Evolutionary conservation across 768 basidiomycete species (phyloP).

Genomic region (Podaxis mareebaensis): DNA sequence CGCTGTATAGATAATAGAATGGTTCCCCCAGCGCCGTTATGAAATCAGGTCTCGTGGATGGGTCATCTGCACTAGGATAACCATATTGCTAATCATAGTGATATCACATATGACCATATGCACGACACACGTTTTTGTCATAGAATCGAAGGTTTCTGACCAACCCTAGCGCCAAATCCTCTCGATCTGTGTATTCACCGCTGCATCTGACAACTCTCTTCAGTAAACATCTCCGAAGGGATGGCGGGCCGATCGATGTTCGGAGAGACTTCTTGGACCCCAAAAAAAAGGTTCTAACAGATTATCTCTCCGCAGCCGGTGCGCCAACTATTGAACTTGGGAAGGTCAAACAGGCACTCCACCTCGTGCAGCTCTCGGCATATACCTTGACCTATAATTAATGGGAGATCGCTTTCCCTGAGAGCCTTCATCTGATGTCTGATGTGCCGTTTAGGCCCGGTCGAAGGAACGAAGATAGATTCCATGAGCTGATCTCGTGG

Average conservation of each 20-base stretch:
- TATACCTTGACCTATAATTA: neutral
- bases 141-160: neutral
- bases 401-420: neutral
- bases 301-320: too few species aligned
- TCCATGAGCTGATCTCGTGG: neutral
- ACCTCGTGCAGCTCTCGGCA: neutral
- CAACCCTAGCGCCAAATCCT: too few species aligned
- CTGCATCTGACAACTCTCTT: neutral
- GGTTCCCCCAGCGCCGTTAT: neutral
- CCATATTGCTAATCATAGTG: neutral
- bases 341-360: neutral
- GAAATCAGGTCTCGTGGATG: neutral
- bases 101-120: neutral
- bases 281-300: too few species aligned
- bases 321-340: too few species aligned
- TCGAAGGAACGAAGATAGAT: neutral
- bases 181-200: neutral
- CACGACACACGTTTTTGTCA: neutral
- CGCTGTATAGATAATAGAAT: neutral
- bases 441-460: neutral
- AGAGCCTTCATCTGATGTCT: neutral
- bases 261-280: too few species aligned
- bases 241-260: too few species aligned
- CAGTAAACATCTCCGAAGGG: too few species aligned
- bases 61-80: neutral